These are phyloP conservation scores for Colletotrichum endophyticum DNA, from an alignment of 2,329 filamentous ascomycete genomes.

Conservation along the genomic window DNA sequence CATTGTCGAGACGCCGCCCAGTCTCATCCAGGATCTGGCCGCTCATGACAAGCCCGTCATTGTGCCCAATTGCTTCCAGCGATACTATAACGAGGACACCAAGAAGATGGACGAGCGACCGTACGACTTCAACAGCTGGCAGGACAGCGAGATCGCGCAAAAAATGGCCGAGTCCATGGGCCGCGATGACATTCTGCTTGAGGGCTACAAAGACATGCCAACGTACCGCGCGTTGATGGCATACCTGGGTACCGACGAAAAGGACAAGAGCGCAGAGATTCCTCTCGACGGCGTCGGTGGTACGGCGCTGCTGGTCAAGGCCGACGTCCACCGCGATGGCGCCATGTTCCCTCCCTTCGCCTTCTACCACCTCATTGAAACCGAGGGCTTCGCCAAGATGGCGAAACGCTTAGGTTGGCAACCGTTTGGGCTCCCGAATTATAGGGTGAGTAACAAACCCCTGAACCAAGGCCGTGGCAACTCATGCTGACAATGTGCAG, in stretches of 20 bases:
- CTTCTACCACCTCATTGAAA: conserved; percentile 97
- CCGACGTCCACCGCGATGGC: conserved; percentile 94
- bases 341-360: conserved; percentile 98
- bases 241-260: conserved; percentile 68
- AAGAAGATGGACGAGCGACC: conserved; percentile 77
- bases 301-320: conserved; percentile 91
- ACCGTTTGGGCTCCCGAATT: conserved; percentile 90
- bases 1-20: conserved; percentile 84
- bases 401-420: conserved; percentile 86
- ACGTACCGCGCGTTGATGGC: conserved; percentile 94
- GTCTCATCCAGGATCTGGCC: conserved; percentile 91
- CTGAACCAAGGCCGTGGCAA: background rate
- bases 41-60: conserved; percentile 88
- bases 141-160: conserved; percentile 82
- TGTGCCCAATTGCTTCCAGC: conserved; percentile 94
- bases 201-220: conserved; percentile 91
- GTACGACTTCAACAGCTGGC: conserved; percentile 98
- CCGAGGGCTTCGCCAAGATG: conserved; percentile 98
- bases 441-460: conserved; percentile 71
- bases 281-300: conserved; percentile 92
- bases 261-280: conserved; percentile 67
- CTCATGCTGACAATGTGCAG: conserved; percentile 44
- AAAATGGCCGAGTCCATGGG: conserved; percentile 81
- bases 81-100: conserved; percentile 73
- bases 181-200: conserved; percentile 88